Base-by-base conservation (phyloP, 257 asterid genomes). In the Sherardia arvensis region DNA sequence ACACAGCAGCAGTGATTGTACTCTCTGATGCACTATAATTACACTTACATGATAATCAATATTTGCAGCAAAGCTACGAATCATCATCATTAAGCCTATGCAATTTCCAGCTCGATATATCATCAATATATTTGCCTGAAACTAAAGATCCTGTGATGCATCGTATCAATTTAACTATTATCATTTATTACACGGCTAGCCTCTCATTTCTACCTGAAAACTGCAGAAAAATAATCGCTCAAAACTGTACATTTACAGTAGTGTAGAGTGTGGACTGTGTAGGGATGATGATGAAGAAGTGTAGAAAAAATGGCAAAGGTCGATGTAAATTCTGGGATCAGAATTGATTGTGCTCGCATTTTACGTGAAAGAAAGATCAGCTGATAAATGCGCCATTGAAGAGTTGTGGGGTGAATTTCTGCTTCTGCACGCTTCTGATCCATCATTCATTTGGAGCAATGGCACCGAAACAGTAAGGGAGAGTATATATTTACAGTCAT, bases 1-100 rank as follows among this genome's bases (percentile, higher is more conserved):
- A 45, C 51, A 49, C 15, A 49, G 48, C 66, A 53, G 61, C 57
- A 22, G 36, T 32, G 26, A 23, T 59, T 29, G 32, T 67, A 62
- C 71, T 28, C 40, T 29, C 40, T 33, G 40, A 1, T 10, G 17
- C 12, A 17, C n/a, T 11, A 38, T 38, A 38, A 38, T 38, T 38
- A 38, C 40, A 33, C 45, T 36, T 36, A 0, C 45, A 22, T 20
- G 28, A 5, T 9, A 53, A 21, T 53, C 26, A 49, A 61, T 34
- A 10, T 23, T 23, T 36, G 66, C 53, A 43, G 61, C 59, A 15
- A 43, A 43, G 20, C 51, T 54, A 23, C 32, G 59, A 3, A 10
- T 54, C 59, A 25, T 22, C 27, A 66, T 43, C 4, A 43, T 15
- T 17, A 43, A 15, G 7, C 51, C 51, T 43, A 43, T 15, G 17